Base-by-base conservation (phyloP, 805 yeast genomes). In the Aciculoconidium aculeatum region DNA sequence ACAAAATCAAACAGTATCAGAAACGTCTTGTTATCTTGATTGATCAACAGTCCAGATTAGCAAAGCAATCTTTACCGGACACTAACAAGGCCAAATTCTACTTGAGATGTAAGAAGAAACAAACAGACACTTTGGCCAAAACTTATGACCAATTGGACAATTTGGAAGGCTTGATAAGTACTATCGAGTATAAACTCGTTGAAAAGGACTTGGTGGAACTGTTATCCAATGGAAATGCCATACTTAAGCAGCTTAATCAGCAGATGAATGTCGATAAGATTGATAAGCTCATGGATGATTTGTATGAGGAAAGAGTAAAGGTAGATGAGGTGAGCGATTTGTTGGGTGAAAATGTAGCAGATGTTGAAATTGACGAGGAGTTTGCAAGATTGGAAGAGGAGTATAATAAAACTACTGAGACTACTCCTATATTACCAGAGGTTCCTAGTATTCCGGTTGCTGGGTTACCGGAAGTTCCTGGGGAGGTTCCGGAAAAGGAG, bases 141-240 rank as follows among this genome's bases (percentile, higher is more conserved):
- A 80, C 95, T 0, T 80, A 77, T 21, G 75, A 70, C 23, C 98
- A 92, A 55, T 61, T 88, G 17, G 80, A 77, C 33, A 80, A 82
- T 21, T 55, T 92, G 20, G 96, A 90, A 51, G 71, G 75, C 36
- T 70, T 92, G 52, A 80, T 85, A 6, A 71, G 77, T 13, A 78
- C 78, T 7, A 81, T 92, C 20, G 97, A 92, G 55, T 87, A 86
- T 59, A 90, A 94, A 46, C 58, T 85, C 34, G 77, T 92, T 17
- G 97, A 92, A 50, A 75, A 77, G 39, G 95, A 87, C 45, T 87
- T 92, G 23, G 42, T 88, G 3, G 71, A 70, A 35, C 96, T 96
- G 0, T 61, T 92, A 17, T 68, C 77, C 42, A 78, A 80, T 40
- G 97, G 98, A 14, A 87, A 82, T 47, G 58, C 67, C 29, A 84